These are phyloP conservation scores for Aureobasidium leucospermi DNA, from an alignment of 2,329 filamentous ascomycete genomes.

Conservation along the genomic window DNA sequence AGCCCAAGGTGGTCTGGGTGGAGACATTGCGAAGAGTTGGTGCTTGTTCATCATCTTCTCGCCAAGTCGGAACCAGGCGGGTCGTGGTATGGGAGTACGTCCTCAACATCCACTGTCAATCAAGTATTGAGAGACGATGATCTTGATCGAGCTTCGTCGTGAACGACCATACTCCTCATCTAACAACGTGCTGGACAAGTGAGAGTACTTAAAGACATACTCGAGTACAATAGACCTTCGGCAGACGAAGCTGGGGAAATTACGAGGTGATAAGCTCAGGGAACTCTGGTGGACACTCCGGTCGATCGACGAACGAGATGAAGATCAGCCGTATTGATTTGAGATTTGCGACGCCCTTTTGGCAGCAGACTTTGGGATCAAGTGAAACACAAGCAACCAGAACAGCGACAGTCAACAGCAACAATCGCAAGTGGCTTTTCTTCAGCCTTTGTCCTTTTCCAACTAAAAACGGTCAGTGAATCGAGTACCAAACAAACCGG, in stretches of 20 bases:
- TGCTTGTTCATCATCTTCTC: background rate
- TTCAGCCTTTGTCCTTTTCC: background rate
- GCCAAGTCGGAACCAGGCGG: slow-evolving; percentile 6
- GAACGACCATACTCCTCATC: no score
- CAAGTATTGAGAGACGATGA: no score
- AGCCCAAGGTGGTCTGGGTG: background rate
- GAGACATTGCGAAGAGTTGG: background rate
- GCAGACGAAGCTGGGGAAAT: background rate
- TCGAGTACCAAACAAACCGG: background rate
- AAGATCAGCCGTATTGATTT: slow-evolving; percentile 13
- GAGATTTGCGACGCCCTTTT: background rate
- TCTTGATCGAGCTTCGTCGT: no score
- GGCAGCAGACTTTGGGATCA: background rate
- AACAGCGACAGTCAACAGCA: background rate
- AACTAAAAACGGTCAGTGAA: background rate
- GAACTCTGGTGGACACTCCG: background rate
- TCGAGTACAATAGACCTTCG: no score
- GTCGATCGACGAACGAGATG: slow-evolving; percentile 10
- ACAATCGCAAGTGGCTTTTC: slow-evolving; percentile 10
- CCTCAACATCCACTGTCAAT: background rate
- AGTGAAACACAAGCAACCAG: background rate
- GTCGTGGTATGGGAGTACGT: background rate
- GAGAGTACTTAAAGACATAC: no score
- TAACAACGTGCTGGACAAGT: no score
- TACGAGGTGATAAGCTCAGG: background rate